These are phyloP conservation scores for Leccinum subspadiceum DNA, from an alignment of 1,284 basidiomycete genomes.

Conservation along the genomic window DNA sequence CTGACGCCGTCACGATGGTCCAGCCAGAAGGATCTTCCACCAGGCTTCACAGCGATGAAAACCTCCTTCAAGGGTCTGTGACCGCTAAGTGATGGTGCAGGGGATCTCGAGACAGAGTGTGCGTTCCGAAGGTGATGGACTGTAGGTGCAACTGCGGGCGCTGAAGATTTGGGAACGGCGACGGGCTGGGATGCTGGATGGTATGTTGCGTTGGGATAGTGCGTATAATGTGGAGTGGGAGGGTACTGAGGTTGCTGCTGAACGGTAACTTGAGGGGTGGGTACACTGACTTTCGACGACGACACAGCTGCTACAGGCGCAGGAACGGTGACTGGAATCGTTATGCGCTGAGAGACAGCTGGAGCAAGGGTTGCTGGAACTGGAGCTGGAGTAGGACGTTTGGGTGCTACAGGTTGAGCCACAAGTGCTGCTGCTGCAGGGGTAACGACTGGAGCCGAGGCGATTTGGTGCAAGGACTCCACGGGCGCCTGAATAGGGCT, in stretches of 20 bases:
- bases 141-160: constrained; percentile 10
- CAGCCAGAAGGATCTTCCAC: constrained; percentile 53
- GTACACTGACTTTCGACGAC: constrained; percentile 29
- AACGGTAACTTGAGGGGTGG: constrained; percentile 32
- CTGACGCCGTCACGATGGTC: constrained; percentile 64
- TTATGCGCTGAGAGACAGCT: constrained; percentile 19
- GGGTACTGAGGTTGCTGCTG: constrained; percentile 31
- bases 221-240: constrained; percentile 27
- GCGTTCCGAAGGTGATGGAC: constrained; percentile 20
- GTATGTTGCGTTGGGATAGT: constrained; percentile 50
- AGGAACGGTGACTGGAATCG: constrained; percentile 23
- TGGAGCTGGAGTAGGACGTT: constrained; percentile 14
- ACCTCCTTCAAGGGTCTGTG: constrained; percentile 50
- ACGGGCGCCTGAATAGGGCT: constrained; percentile 20
- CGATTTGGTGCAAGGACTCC: constrained; percentile 20
- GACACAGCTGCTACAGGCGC: constrained; percentile 1
- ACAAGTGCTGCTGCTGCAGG: constrained; percentile 25
- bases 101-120: constrained; percentile 42
- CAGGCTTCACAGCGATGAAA: constrained; percentile 53
- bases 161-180: constrained; percentile 23
- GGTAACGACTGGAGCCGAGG: constrained; percentile 12
- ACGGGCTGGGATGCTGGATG: constrained; percentile 31
- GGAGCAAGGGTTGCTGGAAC: constrained; percentile 26
- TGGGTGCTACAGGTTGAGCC: constrained; percentile 15
- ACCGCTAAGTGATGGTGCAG: constrained; percentile 42